Conservation (phyloP, 2,329 filamentous ascomycete species). For the Sclerotinia sclerotiorum region DNA sequence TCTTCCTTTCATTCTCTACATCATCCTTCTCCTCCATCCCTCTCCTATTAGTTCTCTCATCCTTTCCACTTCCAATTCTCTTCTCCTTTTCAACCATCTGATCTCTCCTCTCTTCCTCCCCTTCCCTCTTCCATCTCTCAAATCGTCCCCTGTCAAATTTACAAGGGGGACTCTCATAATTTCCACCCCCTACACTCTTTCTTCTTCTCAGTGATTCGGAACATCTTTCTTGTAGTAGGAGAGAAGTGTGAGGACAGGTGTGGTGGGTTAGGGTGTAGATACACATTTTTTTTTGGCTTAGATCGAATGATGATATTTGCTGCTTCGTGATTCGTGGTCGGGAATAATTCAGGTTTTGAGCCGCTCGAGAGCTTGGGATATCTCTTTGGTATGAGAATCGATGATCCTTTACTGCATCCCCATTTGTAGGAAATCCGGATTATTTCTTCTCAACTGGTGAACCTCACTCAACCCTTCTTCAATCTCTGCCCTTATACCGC, state of each 20-base stretch:
- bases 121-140: neutral
- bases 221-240: neutral
- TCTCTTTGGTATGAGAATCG: too few species aligned
- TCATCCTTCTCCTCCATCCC: too few species aligned
- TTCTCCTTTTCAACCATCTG: too few species aligned
- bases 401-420: too few species aligned
- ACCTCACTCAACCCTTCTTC: too few species aligned
- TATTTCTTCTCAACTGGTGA: too few species aligned
- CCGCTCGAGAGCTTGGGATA: too few species aligned
- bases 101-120: neutral
- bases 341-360: too few species aligned
- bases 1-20: neutral
- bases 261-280: slow-evolving; percentile 6
- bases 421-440: too few species aligned
- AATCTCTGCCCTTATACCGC: too few species aligned
- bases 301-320: neutral
- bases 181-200: neutral
- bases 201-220: neutral
- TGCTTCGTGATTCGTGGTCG: slow-evolving; percentile 51
- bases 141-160: slow-evolving; percentile 1
- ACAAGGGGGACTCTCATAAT: neutral
- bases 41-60: neutral
- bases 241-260: neutral
- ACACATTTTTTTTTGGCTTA: neutral
- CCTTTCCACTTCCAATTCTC: too few species aligned